A percentile compares a stretch with the other conserved stretches of the same genome.
Evolutionary conservation across 1,139 yeast species (phyloP).

Genomic region (Nadsonia starkeyi-henricii): DNA sequence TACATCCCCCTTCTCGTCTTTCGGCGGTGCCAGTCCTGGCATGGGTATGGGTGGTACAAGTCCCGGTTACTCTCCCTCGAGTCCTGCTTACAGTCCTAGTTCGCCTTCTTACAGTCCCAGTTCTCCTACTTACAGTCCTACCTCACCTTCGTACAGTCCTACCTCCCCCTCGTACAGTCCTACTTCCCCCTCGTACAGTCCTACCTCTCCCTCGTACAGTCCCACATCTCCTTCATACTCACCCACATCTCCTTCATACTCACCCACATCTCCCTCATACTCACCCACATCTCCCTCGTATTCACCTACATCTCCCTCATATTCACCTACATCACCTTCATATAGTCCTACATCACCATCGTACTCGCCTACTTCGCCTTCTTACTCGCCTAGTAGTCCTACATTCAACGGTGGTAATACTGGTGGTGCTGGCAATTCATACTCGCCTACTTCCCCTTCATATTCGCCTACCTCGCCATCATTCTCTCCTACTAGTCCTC

Average conservation of each 20-base stretch:
- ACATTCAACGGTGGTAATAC: slow-evolving; percentile 43
- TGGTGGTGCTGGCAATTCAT: slow-evolving; percentile 15
- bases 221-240: slow-evolving; percentile 55
- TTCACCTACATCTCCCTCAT: slow-evolving; percentile 59
- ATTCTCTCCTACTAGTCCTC: slow-evolving; percentile 54
- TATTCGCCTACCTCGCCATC: slow-evolving; percentile 56
- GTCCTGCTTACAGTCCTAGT: slow-evolving; percentile 60
- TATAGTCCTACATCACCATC: slow-evolving; percentile 50
- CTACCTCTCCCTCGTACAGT: slow-evolving; percentile 59
- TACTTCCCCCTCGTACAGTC: slow-evolving; percentile 54
- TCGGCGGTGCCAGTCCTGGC: slow-evolving; percentile 58
- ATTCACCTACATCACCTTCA: slow-evolving; percentile 48
- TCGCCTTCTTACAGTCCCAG: slow-evolving; percentile 68
- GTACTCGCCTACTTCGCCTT: slow-evolving; percentile 45
- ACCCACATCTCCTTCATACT: slow-evolving; percentile 59
- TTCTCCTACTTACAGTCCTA: slow-evolving; percentile 58
- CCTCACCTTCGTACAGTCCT: slow-evolving; percentile 57
- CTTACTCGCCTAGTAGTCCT: slow-evolving; percentile 37
- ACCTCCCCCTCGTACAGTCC: slow-evolving; percentile 47
- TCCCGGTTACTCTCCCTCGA: slow-evolving; percentile 53
- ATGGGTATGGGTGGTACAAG: slow-evolving; percentile 52
- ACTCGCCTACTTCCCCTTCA: slow-evolving; percentile 38
- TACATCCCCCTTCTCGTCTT: slow-evolving; percentile 44
- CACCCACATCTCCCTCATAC: slow-evolving; percentile 65
- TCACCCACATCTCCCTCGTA: slow-evolving; percentile 62